Percentiles rank a stretch among this genome's conserved stretches.
phyloP scores from a whole-genome alignment of 2,329 filamentous ascomycete species.

The Aureobasidium zeae region DNA sequence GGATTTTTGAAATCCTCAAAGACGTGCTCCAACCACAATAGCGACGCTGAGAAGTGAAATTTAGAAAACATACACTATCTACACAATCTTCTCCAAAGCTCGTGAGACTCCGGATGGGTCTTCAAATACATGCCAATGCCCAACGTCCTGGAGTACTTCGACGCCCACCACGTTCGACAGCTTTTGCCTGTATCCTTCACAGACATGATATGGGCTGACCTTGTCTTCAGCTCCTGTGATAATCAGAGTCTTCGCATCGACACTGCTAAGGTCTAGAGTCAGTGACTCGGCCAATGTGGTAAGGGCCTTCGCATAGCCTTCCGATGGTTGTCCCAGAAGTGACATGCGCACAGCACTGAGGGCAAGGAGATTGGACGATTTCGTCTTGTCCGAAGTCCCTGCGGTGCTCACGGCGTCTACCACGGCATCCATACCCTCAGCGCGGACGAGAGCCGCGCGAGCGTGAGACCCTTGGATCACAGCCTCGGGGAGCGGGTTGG shows the following conservation, averaged over 20 bases:
- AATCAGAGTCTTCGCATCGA: conserved; percentile 32
- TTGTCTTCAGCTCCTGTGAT: conserved; percentile 41
- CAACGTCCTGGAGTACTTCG: conserved; percentile 34
- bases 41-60: too few species aligned
- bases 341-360: conserved; percentile 36
- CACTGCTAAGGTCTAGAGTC: conserved; percentile 25
- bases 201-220: conserved; percentile 32
- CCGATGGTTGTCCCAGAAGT: conserved; percentile 41
- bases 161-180: conserved; percentile 22
- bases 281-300: conserved; percentile 38
- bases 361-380: conserved; percentile 33
- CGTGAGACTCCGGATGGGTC: conserved; percentile 31
- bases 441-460: conserved; percentile 35
- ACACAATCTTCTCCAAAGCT: conserved; percentile 21
- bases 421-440: conserved; percentile 37
- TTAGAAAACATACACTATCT: background rate
- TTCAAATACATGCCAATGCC: conserved; percentile 46
- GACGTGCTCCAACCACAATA: too few species aligned
- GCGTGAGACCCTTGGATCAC: conserved; percentile 25
- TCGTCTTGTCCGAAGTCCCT: conserved; percentile 32
- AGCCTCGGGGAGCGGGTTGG: conserved; percentile 36
- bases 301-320: conserved; percentile 48
- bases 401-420: conserved; percentile 32
- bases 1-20: too few species aligned
- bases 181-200: conserved; percentile 28